These are phyloP conservation scores for Gossypium trilobum DNA, from an alignment of 441 rosid genomes.

Conservation along the genomic window DNA sequence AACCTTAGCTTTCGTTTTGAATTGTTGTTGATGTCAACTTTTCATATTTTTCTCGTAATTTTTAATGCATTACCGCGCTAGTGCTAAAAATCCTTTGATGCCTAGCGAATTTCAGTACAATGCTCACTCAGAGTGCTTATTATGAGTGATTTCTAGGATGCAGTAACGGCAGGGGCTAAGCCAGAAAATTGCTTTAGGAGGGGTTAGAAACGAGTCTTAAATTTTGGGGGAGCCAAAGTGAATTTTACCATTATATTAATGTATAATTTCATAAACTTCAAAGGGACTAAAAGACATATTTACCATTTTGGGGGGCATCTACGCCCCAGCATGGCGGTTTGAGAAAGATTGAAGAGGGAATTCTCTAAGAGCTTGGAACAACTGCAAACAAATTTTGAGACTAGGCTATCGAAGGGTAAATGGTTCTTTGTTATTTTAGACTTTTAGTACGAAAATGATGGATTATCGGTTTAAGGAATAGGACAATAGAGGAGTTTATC, in stretches of 20 bases:
- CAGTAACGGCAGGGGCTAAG: not conserved
- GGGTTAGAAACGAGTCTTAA: no score
- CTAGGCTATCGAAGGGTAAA: not conserved
- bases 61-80: not conserved
- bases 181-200: no score
- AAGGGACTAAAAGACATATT: no score
- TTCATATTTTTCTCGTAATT: not conserved
- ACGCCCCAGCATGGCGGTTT: not conserved
- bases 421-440: not conserved
- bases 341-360: slow-evolving; percentile 3
- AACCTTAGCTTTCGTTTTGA: not conserved
- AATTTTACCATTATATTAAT: no score
- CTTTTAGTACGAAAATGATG: not conserved
- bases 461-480: slow-evolving; percentile 1
- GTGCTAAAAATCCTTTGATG: not conserved
- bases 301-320: no score
- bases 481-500: not conserved
- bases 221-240: no score
- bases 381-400: not conserved
- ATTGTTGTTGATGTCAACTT: not conserved
- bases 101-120: slow-evolving; percentile 7
- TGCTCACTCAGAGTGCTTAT: not conserved
- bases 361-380: slow-evolving; percentile 6
- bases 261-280: no score
- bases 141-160: not conserved